Evolutionary conservation across 1,284 basidiomycete species (phyloP).

Genomic region (Vanrija humicola): DNA sequence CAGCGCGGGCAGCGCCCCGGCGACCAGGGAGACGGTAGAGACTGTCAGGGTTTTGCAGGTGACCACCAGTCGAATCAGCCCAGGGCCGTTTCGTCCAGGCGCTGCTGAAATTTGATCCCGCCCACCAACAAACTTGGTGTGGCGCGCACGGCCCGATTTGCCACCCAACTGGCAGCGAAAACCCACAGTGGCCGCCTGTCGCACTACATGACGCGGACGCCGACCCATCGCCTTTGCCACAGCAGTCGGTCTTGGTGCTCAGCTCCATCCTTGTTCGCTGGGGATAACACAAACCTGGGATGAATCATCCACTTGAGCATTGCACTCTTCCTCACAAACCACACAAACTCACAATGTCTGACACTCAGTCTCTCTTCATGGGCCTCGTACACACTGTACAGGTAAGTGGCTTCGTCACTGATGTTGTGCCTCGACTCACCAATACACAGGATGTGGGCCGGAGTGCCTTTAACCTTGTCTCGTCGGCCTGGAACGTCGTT

Average conservation of each 20-base stretch:
- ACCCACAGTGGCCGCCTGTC: too few species aligned
- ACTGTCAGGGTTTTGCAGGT: too few species aligned
- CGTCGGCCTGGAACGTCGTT: conserved; percentile 26
- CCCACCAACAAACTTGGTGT: too few species aligned
- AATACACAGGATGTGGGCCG: conserved; percentile 27
- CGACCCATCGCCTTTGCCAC: too few species aligned
- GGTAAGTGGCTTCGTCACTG: conserved; percentile 11
- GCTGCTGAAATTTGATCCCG: too few species aligned
- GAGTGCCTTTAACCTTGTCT: conserved; percentile 25
- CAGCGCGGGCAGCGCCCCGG: too few species aligned
- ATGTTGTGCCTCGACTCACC: not conserved
- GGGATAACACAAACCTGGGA: not conserved
- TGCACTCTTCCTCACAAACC: not conserved
- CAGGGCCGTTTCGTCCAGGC: too few species aligned
- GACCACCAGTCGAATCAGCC: too few species aligned
- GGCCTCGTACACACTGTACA: conserved; percentile 30
- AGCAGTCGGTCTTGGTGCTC: not conserved
- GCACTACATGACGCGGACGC: too few species aligned
- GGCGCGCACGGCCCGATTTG: too few species aligned
- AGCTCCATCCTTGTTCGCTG: not conserved
- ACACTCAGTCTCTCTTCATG: conserved; percentile 18
- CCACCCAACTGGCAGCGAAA: too few species aligned
- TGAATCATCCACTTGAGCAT: not conserved
- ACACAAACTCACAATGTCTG: conserved; percentile 25
- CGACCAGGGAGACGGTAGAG: too few species aligned